Base-by-base conservation (phyloP, 2,329 filamentous ascomycete species). In the Trichophyton simii region DNA sequence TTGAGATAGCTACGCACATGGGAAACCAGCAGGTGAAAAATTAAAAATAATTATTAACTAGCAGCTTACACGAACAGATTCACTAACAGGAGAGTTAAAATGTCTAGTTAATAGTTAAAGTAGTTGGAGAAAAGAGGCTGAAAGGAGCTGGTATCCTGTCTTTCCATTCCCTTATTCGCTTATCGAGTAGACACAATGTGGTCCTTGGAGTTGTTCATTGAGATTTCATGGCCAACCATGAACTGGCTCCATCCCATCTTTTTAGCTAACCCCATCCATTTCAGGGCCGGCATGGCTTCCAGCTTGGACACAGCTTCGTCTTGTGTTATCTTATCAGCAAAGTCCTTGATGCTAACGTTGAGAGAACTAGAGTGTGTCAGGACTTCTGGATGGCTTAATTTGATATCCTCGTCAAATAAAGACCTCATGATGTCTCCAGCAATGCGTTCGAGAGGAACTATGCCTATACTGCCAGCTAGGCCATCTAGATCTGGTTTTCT, bases 161-260 rank as follows among this genome's bases (percentile, higher is more conserved):
- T 52, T 15, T 3, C 20, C 9, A 9, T 6, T 52, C 9, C 13
- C 4, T 22, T 8, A 52, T 15, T 52, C 3, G 46, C 11, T 31
- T 57, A 59, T 48, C 57, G 8, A 11, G 34, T 42, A 11, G 57
- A 59, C 18, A 59, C 38, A 48, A 59, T 59, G 28, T 31, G 15
- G 8, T 59, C 38, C 6, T 38, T 36, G n/a, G 36, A 31, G 25
- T 46, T 59, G 18, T 6, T 28, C 57, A 59, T 59, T 1, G 22
- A 31, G 25, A 59, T 59, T 46, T 59, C 57, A 22, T 59, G 57
- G 15, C 57, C 57, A 13, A 59, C 57, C 57, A 59, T 59, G 38
- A 59, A 59, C 22, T 59, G 57, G 41, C 36, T 59, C 57, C 57
- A 59, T 36, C 57, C 57, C 38, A 28, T 48, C 38, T 59, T 59